Base-by-base conservation (phyloP, 805 yeast species). In the Kazachstania africana region DNA sequence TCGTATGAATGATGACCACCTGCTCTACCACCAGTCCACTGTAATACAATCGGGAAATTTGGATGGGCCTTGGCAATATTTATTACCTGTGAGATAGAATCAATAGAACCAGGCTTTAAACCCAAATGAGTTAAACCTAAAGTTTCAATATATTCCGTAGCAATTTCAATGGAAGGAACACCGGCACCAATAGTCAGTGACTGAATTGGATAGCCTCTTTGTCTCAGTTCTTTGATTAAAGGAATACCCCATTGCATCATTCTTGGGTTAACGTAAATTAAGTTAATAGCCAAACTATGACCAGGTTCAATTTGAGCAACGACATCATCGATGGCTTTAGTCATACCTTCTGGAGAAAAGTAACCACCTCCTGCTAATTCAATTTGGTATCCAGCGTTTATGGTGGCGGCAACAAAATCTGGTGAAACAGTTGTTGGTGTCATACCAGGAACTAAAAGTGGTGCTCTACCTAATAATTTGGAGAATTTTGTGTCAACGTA, bases 21-120 rank as follows among this genome's bases (percentile, higher is more conserved):
- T 66, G 96, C 99, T 72, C 99, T 87, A 62, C 99, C 99, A 72
- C 97, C 98, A 37, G 99, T 91, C 99, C 99, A 91, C 68, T 91
- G 98, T 48, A 91, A 65, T 34, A 91, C 88, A 52, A 91, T 84
- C 42, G 98, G 99, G 87, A 91, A 91, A 41, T 59, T 65, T 44
- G 98, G 98, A 63, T 87, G 94, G 30, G 94, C 87, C 55, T 81
- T 83, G 34, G 99, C 98, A 54, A 91, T 91, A 39, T 78, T 63
- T 47, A 91, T 76, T 45, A 76, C 82, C 59, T 81, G 88, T 43
- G 75, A 68, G 51, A 91, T 84, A 27, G 96, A 79, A 47, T 91
- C 98, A 35, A 85, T 70, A 16, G 97, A 84, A 55, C 99, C 99
- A 39, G 99, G 99, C 65, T 91, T 91, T 67, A 91, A 75, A 43